Percentiles rank a stretch among this genome's conserved stretches.
Conservation (phyloP, 75 land plant genomes). For the Isoetes taiwanensis region DNA sequence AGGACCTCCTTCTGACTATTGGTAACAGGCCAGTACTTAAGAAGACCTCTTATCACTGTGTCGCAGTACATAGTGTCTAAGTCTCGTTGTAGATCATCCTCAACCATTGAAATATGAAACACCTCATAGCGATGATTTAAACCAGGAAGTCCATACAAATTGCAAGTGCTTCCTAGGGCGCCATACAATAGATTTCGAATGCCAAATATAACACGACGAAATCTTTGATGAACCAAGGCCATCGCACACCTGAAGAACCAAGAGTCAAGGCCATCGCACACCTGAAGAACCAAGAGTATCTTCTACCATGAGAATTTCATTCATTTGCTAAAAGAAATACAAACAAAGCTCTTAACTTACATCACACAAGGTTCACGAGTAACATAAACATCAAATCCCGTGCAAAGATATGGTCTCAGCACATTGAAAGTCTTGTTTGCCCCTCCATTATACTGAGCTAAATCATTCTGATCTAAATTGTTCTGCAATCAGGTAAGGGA, state of each 20-base stretch:
- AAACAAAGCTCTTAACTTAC: conserved; percentile 28
- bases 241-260: conserved; percentile 76
- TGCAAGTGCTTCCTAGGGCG: conserved; percentile 68
- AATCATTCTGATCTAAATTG: too few relatives aligned
- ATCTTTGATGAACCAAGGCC: conserved; percentile 95
- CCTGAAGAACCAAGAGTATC: neutral
- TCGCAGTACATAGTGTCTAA: too few relatives aligned
- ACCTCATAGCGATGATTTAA: conserved; percentile 95
- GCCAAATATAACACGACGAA: conserved; percentile 74
- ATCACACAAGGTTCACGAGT: conserved; percentile 84
- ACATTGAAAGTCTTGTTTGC: too few relatives aligned
- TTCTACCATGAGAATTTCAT: neutral
- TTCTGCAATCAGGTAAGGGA: too few relatives aligned
- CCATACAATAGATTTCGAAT: conserved; percentile 56
- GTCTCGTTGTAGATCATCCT: conserved; percentile 23
- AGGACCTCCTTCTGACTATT: conserved; percentile 26
- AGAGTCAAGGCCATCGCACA: neutral
- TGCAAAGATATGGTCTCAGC: conserved; percentile 94
- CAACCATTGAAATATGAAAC: conserved; percentile 43
- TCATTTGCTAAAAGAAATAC: neutral
- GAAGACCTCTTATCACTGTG: conserved; percentile 15
- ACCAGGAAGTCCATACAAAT: conserved; percentile 71
- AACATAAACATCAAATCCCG: conserved; percentile 86
- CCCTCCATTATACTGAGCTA: too few relatives aligned
- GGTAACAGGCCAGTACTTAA: conserved; percentile 23